Conservation (phyloP, 192 early-diverging fungal species). For the Podila horticola region DNA sequence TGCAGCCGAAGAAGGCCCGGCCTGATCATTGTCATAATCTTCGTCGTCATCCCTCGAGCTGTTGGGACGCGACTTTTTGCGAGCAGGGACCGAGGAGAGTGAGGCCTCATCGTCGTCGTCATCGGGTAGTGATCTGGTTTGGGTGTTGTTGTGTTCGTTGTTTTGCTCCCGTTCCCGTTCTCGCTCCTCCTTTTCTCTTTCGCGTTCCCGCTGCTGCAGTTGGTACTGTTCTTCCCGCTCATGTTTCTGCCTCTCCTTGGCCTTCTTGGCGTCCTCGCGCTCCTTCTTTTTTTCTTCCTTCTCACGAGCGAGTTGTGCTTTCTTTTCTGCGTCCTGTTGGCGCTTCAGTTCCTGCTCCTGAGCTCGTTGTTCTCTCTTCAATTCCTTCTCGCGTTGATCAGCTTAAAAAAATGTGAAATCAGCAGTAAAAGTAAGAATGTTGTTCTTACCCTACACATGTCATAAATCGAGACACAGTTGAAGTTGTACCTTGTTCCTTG, state of each 20-base stretch:
- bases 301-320: slow-evolving; percentile 31
- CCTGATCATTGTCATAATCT: background rate
- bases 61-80: slow-evolving; percentile 22
- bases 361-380: slow-evolving; percentile 39
- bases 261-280: slow-evolving; percentile 33
- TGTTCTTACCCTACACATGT: background rate
- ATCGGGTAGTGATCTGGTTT: slow-evolving; percentile 1
- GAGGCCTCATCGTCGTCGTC: slow-evolving; percentile 29
- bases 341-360: slow-evolving; percentile 26
- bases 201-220: slow-evolving; percentile 10
- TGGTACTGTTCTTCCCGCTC: slow-evolving; percentile 27
- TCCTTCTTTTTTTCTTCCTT: slow-evolving; percentile 48
- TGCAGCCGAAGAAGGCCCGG: background rate
- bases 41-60: slow-evolving; percentile 32
- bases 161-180: slow-evolving; percentile 21
- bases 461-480: background rate
- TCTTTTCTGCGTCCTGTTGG: slow-evolving; percentile 47
- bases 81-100: slow-evolving; percentile 17
- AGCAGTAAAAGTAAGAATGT: background rate
- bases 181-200: slow-evolving; percentile 20
- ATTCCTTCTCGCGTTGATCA: slow-evolving; percentile 43
- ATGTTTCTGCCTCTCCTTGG: slow-evolving; percentile 29
- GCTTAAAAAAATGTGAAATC: slow-evolving; percentile 1
- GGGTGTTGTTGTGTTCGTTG: slow-evolving; percentile 5
- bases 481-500: slow-evolving; percentile 25